Base-by-base conservation (phyloP, 192 early-diverging fungal species). In the Mortierella alpina region DNA sequence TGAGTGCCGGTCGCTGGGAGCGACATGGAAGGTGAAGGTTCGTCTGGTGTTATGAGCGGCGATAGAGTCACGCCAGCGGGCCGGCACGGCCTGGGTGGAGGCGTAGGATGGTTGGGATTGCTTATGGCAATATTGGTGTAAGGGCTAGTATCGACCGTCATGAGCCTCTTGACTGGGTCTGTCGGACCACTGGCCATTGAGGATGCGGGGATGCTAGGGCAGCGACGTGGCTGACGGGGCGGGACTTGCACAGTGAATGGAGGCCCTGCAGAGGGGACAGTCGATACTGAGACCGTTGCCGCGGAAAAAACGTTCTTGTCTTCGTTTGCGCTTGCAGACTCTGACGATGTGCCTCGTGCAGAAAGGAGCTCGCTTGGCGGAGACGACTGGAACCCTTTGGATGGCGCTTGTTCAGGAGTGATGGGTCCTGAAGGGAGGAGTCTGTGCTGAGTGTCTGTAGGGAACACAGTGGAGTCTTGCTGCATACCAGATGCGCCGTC, bases 371-470 rank as follows among this genome's bases (percentile, higher is more conserved):
- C 3, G 31, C 31, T 31, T 31, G 31, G 31, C 31, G 31, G 31
- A 31, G 31, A 31, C 31, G 3, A 31, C 31, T 31, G 31, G 3
- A 31, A 3, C 1, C 31, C 31, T 10, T 49, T 50, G 48, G 49
- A 14, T 12, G 58, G 7, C 15, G 39, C 15, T 39, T 47, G 50
- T 15, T 72, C 51, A 7, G 76, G 65, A 5, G 76, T 79, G 17
- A 72, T 52, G 6, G 76, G 57, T 7, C 63, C 76, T 2, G 69
- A 72, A 6, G 64, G 68, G 3, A 70, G 46, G 14, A 78, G 57
- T 46, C n/a, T 61, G 20, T 70, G 75, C 7, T 55, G 11, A 5
- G 71, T 52, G 9, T 48, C 42, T 31, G 42, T 40, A 20, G 11
- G 11, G 31, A 18, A 13, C 1, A 39, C n/a, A 31, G 46, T 7